Percentiles rank a stretch among this genome's conserved stretches.
Conservation (phyloP, 2,329 filamentous ascomycete genomes). For the Seiridium cupressi region DNA sequence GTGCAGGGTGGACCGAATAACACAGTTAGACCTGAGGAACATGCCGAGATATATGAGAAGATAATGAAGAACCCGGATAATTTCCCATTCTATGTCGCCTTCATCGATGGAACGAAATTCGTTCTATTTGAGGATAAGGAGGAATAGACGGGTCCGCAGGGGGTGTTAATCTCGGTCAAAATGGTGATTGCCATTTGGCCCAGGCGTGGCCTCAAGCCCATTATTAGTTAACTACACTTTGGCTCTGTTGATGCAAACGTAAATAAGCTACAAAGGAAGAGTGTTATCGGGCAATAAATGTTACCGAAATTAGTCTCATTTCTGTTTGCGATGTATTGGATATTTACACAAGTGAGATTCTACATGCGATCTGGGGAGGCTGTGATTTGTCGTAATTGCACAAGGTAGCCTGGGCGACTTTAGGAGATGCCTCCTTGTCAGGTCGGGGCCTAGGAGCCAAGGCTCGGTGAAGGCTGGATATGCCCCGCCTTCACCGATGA, state of each 20-base stretch:
- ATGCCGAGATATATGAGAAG: slow-evolving; percentile 1
- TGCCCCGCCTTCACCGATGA: neutral
- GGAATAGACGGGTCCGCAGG: neutral
- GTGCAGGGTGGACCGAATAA: neutral
- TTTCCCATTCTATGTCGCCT: neutral
- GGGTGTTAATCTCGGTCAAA: too few species aligned
- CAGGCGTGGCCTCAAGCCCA: too few species aligned
- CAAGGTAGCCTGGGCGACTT: too few species aligned
- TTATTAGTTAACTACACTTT: too few species aligned
- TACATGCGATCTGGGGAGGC: neutral
- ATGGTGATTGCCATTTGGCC: too few species aligned
- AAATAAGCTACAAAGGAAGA: too few species aligned
- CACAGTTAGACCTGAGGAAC: neutral
- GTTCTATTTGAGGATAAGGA: neutral
- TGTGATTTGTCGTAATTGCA: neutral
- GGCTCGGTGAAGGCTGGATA: neutral
- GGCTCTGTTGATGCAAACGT: too few species aligned
- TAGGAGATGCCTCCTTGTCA: neutral
- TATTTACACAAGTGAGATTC: neutral
- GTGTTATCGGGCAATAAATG: too few species aligned
- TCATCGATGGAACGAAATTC: neutral
- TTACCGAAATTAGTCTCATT: too few species aligned
- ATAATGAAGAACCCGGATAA: neutral
- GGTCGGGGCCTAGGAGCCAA: neutral
- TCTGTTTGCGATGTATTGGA: too few species aligned